These are phyloP conservation scores for Gautieria morchelliformis DNA, from an alignment of 768 basidiomycete genomes.

Conservation along the genomic window DNA sequence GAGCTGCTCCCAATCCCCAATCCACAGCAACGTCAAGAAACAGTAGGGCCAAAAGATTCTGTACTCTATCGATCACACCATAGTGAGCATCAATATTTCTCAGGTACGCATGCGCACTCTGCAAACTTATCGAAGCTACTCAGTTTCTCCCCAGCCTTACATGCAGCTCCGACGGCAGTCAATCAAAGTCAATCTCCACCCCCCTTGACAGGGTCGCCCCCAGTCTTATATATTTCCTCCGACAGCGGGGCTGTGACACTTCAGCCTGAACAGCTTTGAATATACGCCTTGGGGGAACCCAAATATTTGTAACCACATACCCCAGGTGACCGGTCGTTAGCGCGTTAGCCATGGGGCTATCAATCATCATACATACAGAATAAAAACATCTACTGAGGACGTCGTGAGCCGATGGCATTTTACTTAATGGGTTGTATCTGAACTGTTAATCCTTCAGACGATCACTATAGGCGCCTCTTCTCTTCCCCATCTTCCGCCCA, in stretches of 20 bases:
- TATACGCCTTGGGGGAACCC: slow-evolving; percentile 46
- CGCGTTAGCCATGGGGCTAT: background rate
- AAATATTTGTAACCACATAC: slow-evolving; percentile 42
- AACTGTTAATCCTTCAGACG: background rate
- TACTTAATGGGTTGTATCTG: slow-evolving; percentile 25
- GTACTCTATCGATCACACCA: background rate
- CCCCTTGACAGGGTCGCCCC: slow-evolving; percentile 10
- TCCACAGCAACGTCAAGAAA: background rate
- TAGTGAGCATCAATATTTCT: background rate
- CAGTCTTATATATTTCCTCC: slow-evolving; percentile 14
- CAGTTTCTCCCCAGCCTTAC: slow-evolving; percentile 19
- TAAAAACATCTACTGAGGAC: background rate
- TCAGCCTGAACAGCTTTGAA: slow-evolving; percentile 41
- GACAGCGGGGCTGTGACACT: slow-evolving; percentile 24
- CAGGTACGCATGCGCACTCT: background rate
- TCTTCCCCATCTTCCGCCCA: slow-evolving; percentile 33
- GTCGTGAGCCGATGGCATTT: no score
- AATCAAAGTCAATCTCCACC: slow-evolving; percentile 14
- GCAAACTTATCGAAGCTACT: background rate
- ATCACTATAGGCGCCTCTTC: background rate
- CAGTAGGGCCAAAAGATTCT: background rate
- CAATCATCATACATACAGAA: background rate
- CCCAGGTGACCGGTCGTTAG: background rate
- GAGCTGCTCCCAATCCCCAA: background rate
- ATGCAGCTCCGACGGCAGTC: slow-evolving; percentile 11